Conservation (phyloP, 225 moss, liverwort and hornwort genomes). For the Takakia lepidozioides region DNA sequence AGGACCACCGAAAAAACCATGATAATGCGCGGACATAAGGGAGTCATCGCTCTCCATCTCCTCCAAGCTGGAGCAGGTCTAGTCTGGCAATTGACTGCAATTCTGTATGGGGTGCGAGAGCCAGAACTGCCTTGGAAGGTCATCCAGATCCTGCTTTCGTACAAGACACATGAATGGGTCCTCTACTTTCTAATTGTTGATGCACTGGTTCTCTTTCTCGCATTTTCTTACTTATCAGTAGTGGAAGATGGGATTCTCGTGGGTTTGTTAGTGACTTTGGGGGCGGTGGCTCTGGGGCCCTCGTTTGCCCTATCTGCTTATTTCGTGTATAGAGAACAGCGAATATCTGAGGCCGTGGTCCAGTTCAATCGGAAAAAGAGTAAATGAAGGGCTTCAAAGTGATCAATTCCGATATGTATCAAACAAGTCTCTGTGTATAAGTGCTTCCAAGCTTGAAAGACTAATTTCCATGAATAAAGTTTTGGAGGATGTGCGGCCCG, state of each 20-base stretch:
- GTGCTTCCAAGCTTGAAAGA: too few relatives aligned
- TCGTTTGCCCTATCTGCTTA: slow-evolving; percentile 36
- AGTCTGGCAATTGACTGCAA: slow-evolving; percentile 41
- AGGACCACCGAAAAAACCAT: slow-evolving; percentile 10
- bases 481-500: too few relatives aligned
- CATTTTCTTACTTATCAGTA: slow-evolving; percentile 32
- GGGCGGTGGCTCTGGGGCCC: slow-evolving; percentile 28
- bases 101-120: slow-evolving; percentile 37
- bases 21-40: slow-evolving; percentile 40
- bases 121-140: slow-evolving; percentile 21
- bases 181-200: slow-evolving; percentile 33
- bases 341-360: too few relatives aligned
- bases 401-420: too few relatives aligned
- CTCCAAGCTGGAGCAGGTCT: slow-evolving; percentile 44
- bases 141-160: slow-evolving; percentile 17
- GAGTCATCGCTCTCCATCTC: slow-evolving; percentile 45
- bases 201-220: slow-evolving; percentile 24
- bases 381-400: too few relatives aligned
- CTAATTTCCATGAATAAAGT: too few relatives aligned
- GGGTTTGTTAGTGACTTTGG: slow-evolving; percentile 20
- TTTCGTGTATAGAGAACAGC: slow-evolving; percentile 43
- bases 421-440: too few relatives aligned
- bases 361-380: too few relatives aligned
- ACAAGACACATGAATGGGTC: slow-evolving; percentile 13
- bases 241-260: slow-evolving; percentile 34